These are phyloP conservation scores for Vararia minispora DNA, from an alignment of 768 basidiomycete species.

Conservation along the genomic window DNA sequence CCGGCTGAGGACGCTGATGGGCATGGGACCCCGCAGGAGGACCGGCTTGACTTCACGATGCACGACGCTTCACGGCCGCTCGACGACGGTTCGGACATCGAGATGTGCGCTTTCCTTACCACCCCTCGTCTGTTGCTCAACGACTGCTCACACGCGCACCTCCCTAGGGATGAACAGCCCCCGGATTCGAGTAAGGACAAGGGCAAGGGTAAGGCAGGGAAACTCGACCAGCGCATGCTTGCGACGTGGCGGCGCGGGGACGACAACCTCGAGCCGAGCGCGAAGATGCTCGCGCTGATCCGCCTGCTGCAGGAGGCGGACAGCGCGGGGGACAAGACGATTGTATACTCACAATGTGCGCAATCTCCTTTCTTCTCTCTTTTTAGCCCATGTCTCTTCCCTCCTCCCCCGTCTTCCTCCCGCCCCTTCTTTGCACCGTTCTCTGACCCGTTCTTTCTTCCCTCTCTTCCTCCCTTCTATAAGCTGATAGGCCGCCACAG, in stretches of 20 bases:
- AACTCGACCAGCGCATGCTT: conserved; percentile 21
- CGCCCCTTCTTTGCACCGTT: no score
- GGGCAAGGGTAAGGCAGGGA: conserved; percentile 17
- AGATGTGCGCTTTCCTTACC: background rate
- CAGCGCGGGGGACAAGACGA: conserved; percentile 52
- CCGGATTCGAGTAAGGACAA: conserved; percentile 11
- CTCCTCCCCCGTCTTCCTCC: no score
- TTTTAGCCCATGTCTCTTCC: no score
- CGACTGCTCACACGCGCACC: background rate
- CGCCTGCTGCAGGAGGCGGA: conserved; percentile 50
- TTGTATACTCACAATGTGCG: conserved; percentile 62
- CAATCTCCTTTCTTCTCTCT: no score
- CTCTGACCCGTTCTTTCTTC: no score
- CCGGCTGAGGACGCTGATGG: background rate
- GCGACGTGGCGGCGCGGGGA: conserved; percentile 49
- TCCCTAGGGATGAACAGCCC: background rate
- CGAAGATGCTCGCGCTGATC: conserved; percentile 56
- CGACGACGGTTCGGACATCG: background rate
- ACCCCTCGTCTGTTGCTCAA: background rate
- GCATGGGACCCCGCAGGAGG: conserved; percentile 31
- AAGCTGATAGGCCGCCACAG: conserved; percentile 21
- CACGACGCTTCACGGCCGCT: conserved; percentile 20
- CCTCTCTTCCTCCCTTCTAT: background rate
- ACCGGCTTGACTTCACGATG: conserved; percentile 34
- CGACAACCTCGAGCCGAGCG: conserved; percentile 51